Conservation (phyloP, 495 filamentous ascomycete species). For the Aspergillus kassunensis region DNA sequence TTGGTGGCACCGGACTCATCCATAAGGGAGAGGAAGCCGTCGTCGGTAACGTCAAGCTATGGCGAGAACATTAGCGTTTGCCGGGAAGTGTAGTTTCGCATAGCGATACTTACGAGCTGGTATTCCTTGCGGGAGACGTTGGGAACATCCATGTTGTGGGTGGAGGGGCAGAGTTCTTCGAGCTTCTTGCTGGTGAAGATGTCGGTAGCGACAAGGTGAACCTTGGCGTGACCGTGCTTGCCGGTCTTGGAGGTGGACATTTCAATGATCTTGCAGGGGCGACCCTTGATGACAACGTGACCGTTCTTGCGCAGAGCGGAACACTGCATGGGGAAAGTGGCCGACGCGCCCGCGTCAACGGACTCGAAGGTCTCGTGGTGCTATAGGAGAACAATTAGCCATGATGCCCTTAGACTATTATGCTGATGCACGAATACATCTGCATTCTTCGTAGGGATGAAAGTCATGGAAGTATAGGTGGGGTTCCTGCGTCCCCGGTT, state of each 20-base stretch:
- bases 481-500: constrained; percentile 34
- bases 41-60: constrained; percentile 83
- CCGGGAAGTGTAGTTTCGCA: not conserved
- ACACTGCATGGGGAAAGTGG: constrained; percentile 97
- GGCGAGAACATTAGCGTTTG: not conserved
- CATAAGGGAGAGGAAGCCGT: constrained; percentile 89
- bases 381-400: constrained; percentile 35
- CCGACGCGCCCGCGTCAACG: constrained; percentile 89
- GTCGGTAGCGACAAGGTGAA: constrained; percentile 93
- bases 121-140: constrained; percentile 85
- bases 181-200: constrained; percentile 99
- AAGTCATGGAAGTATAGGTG: constrained; percentile 20
- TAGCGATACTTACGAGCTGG: constrained; percentile 69
- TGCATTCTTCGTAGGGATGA: constrained; percentile 9
- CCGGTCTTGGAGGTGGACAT: constrained; percentile 99
- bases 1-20: constrained; percentile 74
- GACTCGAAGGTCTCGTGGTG: constrained; percentile 92
- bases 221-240: constrained; percentile 99
- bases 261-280: constrained; percentile 99
- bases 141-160: constrained; percentile 99
- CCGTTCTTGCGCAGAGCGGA: constrained; percentile 99
- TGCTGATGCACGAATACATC: not conserved
- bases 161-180: constrained; percentile 98
- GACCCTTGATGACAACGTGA: constrained; percentile 93
- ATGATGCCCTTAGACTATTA: constrained; percentile 19